Evolutionary conservation across 169 alveolate species (phyloP), one percentile per base, ranked within the genome.

Genomic region (Cryptosporidium tyzzeri): DNA sequence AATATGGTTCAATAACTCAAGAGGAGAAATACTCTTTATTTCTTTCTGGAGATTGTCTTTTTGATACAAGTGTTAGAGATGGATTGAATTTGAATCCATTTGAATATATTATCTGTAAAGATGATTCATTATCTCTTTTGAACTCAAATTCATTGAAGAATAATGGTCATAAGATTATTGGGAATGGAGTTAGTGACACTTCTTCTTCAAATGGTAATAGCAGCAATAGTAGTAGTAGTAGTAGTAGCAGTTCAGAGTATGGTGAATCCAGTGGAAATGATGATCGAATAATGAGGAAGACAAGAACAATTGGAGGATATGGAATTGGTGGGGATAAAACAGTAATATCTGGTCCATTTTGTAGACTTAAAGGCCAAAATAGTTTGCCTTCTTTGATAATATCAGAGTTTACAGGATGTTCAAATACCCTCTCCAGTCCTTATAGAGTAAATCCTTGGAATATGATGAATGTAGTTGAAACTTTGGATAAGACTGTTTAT

Each of bases 371-470:
- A 29, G 29, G 33, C 14, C 71, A 53, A 8, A 53, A 58, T 12
- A 12, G 12, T 23, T 18, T 73, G 29, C 86, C 95, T 2, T 73
- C 86, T 37, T 91, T 92, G 21, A 93, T 94, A 18, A 70, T 94
- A 21, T 92, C 95, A 53, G 96, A 94, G 84, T 94, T 94, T 75
- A 91, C 96, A 9, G 96, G 96, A 26, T 93, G 93, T 73, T 89
- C 94, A 51, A 71, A 93, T 67, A 93, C 95, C 71, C 93, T 94
- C 7, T 69, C 93, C 39, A 86, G 94, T 29, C 93, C 95, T 14
- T 84, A 91, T 23, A 93, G 96, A 37, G 93, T 93, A 23, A 93
- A 94, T 80, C 96, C 96, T 26, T 94, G 96, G 96, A 92, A 94
- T 74, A 51, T 91, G 58, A 94, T 93, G 58, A 92, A 86, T 53